Percentiles rank a stretch among this genome's conserved stretches.
Evolutionary conservation across 306 rosid species (phyloP).

Genomic region (Cucurbita maxima): DNA sequence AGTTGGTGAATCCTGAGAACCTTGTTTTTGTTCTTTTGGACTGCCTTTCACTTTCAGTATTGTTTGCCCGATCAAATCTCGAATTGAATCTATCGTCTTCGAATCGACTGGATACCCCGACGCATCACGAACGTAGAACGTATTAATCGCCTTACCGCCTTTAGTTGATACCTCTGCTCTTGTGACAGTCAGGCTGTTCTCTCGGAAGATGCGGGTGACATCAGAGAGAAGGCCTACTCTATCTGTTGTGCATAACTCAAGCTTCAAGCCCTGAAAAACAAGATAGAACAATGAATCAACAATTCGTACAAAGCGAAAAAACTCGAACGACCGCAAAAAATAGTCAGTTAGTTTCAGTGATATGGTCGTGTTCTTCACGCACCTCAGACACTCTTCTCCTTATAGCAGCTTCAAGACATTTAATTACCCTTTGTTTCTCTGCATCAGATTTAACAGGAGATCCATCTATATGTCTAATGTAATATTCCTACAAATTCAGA

Average conservation of each 20-base stretch:
- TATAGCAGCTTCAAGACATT: conserved; percentile 91
- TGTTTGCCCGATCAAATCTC: conserved; percentile 72
- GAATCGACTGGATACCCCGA: conserved; percentile 70
- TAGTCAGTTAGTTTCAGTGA: background rate
- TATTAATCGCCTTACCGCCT: conserved; percentile 81
- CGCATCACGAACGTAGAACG: conserved; percentile 82
- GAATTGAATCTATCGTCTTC: conserved; percentile 64
- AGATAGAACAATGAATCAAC: background rate
- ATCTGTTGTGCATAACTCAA: conserved; percentile 87
- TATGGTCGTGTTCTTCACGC: background rate
- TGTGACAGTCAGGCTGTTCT: conserved; percentile 86
- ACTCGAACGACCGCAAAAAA: background rate
- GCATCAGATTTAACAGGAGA: conserved; percentile 95
- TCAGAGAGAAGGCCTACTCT: conserved; percentile 81
- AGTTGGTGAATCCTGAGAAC: conserved; percentile 63
- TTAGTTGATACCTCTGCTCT: conserved; percentile 89
- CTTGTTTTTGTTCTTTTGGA: conserved; percentile 45
- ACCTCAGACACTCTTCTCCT: conserved; percentile 93
- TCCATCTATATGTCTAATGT: conserved; percentile 79
- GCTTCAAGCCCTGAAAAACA: conserved; percentile 67
- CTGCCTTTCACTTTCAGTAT: conserved; percentile 84
- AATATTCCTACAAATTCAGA: conserved; percentile 61
- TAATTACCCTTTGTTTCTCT: conserved; percentile 82
- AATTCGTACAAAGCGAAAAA: background rate
- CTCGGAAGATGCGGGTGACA: conserved; percentile 87